Evolutionary conservation across 129 eudicot genomes (phyloP), one percentile per base, ranked within the genome.

Genomic region (Centaurea solstitialis): DNA sequence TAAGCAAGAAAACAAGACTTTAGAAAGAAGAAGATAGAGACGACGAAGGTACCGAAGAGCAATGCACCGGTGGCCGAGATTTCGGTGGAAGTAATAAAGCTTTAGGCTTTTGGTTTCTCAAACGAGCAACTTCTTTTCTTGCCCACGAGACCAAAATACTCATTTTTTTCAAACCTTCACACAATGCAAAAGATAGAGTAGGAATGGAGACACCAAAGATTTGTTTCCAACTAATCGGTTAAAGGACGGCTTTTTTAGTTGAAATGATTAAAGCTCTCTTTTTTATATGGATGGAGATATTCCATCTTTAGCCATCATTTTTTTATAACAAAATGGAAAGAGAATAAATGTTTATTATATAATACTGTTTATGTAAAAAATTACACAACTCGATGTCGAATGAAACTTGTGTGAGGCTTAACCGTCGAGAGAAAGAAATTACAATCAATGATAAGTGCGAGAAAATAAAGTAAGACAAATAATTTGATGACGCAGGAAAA

Each of bases 241-340:
- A 64, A 62, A 64, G 28, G 26, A 64, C 12, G 4, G 4, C 37
- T 22, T 9, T 64, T 64, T 7, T 33, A 64, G 69, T 22, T 21
- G 69, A 64, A 64, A 64, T 64, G 26, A 64, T 64, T 64, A 5
- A 64, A 0, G 4, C 21, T 24, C 11, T 8, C 24, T 64, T 64
- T 24, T 64, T 64, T 21, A 64, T 64, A 64, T 62, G 9, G 69
- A 64, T 64, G 69, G 69, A 64, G 69, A 64, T 64, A 24, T 64
- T 64, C 33, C 33, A 64, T 18, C 69, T 22, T 62, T 20, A 7
- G 26, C 68, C 11, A 64, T 24, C 26, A 6, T 64, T 64, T 21
- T 21, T 21, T 18, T 18, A 21, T 64, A 22, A 22, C 26, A 21
- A 64, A 64, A 18, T 64, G 26, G 33, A 21, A 64, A 64, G 57